These are phyloP conservation scores for Gentiana macrophylla DNA, from an alignment of 257 asterid genomes.

Conservation along the genomic window DNA sequence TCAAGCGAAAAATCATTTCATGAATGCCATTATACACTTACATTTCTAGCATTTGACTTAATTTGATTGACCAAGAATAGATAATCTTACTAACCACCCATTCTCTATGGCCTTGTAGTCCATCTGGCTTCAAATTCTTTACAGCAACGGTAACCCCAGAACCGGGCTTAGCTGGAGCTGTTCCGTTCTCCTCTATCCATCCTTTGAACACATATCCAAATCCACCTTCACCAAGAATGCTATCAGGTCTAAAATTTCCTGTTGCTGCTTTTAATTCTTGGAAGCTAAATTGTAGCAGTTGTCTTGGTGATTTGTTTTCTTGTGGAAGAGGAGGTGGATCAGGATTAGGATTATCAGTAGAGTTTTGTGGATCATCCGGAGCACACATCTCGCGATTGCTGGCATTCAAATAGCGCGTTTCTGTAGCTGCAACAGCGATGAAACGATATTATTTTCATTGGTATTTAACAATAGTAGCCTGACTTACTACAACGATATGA, in stretches of 20 bases:
- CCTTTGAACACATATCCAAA: conserved; percentile 95
- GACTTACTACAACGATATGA: too few species aligned
- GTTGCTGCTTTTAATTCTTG: conserved; percentile 91
- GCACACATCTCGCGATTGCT: conserved; percentile 80
- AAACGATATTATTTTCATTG: not conserved
- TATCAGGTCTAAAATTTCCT: conserved; percentile 85
- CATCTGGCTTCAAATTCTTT: conserved; percentile 87
- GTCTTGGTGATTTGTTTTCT: conserved; percentile 37
- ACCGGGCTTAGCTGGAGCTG: conserved; percentile 90
- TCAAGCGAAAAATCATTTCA: conserved; percentile 12
- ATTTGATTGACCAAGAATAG: conserved; percentile 16
- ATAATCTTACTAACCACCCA: conserved; percentile 82
- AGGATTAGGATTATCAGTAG: conserved; percentile 36
- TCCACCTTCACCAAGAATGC: conserved; percentile 97
- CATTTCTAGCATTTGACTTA: conserved; percentile 14
- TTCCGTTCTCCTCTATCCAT: conserved; percentile 96
- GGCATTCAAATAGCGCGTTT: conserved; percentile 70
- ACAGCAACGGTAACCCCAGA: conserved; percentile 88
- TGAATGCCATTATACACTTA: conserved; percentile 5
- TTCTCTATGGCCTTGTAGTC: conserved; percentile 97
- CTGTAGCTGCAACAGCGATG: conserved; percentile 42
- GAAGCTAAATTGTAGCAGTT: conserved; percentile 61
- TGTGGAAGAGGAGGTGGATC: conserved; percentile 22
- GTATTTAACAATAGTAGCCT: too few species aligned
- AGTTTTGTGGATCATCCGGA: conserved; percentile 53